These are phyloP conservation scores for Afroboletus lepidellus DNA, from an alignment of 1,284 basidiomycete species.

Conservation along the genomic window DNA sequence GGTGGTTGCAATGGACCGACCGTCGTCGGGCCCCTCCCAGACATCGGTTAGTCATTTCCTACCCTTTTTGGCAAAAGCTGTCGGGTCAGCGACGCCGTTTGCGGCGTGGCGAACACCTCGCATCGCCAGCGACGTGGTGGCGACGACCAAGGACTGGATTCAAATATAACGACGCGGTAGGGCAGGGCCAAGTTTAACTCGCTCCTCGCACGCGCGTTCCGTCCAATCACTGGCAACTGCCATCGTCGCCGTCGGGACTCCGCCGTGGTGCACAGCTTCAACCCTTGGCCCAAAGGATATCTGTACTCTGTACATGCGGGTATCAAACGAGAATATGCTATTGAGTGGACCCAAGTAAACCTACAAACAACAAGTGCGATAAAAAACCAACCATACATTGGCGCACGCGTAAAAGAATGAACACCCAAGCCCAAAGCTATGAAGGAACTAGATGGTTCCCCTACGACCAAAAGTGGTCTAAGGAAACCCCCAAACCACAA, in stretches of 20 bases:
- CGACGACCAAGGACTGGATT: neutral
- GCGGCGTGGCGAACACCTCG: neutral
- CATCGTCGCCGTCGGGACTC: neutral
- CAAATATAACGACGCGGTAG: neutral
- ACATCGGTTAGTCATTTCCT: slow-evolving; percentile 12
- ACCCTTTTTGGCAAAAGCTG: slow-evolving; percentile 16
- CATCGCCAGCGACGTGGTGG: neutral
- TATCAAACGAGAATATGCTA: slow-evolving; percentile 1
- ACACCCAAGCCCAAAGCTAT: slow-evolving; percentile 1
- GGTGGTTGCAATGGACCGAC: neutral
- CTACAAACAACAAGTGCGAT: slow-evolving; percentile 1
- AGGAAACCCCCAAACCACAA: neutral
- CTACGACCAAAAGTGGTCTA: neutral
- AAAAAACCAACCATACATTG: neutral
- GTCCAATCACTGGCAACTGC: neutral
- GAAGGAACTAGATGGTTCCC: neutral
- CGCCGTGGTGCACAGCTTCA: neutral
- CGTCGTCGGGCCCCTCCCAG: neutral
- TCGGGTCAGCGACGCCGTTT: neutral
- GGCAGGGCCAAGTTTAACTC: neutral
- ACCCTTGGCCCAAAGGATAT: neutral
- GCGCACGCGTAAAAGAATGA: neutral
- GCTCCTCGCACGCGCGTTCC: neutral
- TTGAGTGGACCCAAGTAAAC: neutral
- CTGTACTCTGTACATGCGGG: slow-evolving; percentile 3